Base-by-base conservation (phyloP, 768 basidiomycete genomes). In the Sporobolomyces pararoseus region DNA sequence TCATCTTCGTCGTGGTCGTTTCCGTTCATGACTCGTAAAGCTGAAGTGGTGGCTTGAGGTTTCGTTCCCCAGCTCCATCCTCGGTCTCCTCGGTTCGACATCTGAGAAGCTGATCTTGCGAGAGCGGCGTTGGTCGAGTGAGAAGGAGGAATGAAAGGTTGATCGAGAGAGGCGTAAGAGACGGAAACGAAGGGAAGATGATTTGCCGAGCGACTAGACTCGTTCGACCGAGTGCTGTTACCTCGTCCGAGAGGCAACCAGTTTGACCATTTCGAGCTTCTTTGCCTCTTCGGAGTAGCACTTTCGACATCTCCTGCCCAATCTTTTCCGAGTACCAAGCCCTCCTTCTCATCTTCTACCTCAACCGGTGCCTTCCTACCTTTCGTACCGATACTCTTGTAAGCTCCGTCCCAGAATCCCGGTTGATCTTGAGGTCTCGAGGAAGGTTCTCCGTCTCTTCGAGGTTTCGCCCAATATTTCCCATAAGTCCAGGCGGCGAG, bases 401-500 rank as follows among this genome's bases (percentile, higher is more conserved):
- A 31, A 32, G 49, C 46, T 34, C n/a, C 37, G 23, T 32, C 44
- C 62, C 49, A 51, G 46, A 53, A 52, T 37, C 23, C 52, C 7
- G 51, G 58, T 63, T 31, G 63, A 34, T 61, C 59, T 34, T 47
- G 46, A 29, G 59, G 59, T 34, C 59, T 21, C 6, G 25, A 12
- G 0, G 57, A 63, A 37, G 27, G 5, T 37, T 47, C 34, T 21
- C 46, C 27, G 5, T 59, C 32, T 29, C 37, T 19, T 3, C 52
- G 29, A 13, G 65, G 42, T 13, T 50, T 34, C 0, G 52, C 72
- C 72, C 72, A 73, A 42, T 55, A 69, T 51, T 55, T 61, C 23
- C 72, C 72, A 59, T 73, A 69, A 13, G 55, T 31, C 35, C 60
- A 63, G 5, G 57, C 72, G 17, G 54, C 53, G 57, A 73, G 34